Evolutionary conservation across 768 basidiomycete genomes (phyloP), one percentile per base, ranked within the genome.

Genomic region (Plicaturopsis crispa): DNA sequence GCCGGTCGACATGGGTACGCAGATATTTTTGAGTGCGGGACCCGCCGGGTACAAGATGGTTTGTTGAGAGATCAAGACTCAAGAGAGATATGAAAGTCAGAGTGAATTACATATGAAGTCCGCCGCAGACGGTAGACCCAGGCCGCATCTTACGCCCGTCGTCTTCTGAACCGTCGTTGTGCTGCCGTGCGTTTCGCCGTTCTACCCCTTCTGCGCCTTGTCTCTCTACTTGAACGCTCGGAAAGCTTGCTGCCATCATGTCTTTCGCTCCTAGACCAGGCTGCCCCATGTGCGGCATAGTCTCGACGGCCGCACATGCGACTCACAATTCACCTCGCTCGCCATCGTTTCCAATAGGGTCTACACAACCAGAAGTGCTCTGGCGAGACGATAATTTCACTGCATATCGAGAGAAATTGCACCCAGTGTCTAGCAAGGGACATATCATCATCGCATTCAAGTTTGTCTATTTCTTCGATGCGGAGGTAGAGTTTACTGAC

Each of bases 381-480:
- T 85, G 81, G 80, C 72, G 73, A 37, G 83, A 87, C 54, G 77
- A 80, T 44, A 83, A 84, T 58, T 80, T 86, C 44, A 85, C 84
- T 13, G 73, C 69, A 4, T 87, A 84, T 57, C 67, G 75, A 46
- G 84, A 87, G 61, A 77, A 67, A 52, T 69, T 65, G 13, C 69
- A 82, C 45, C 81, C 83, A 1, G 75, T 85, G 18, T 84, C 82
- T n/a, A 74, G 72, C 50, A 75, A 70, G 49, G 83, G 76, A 3
- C 84, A 88, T 55, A 57, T 86, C 31, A 69, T 85, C 41, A 63
- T 84, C 40, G 78, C 77, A 16, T 82, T 88, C 74, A 86, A 86
- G 84, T 83, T 46, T 33, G 78, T 67, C 5, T 36, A 31, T 40
- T 30, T 18, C 24, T 41, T 24, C 26, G 28, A 8, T 24, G 13